Base-by-base conservation (phyloP, 129 eudicot species). In the Flaveria bidentis region DNA sequence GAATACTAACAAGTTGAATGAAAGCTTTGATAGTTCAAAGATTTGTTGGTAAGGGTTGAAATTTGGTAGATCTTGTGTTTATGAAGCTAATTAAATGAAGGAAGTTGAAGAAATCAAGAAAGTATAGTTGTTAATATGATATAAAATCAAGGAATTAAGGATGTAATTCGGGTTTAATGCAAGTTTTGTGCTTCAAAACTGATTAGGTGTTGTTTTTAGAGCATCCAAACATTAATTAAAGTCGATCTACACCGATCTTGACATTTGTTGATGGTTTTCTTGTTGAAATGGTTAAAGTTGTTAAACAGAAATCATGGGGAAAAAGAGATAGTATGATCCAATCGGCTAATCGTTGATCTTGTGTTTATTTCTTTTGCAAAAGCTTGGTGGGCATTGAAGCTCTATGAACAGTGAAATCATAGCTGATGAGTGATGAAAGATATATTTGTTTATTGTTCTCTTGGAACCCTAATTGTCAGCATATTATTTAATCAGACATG, bases 381-480 rank as follows among this genome's bases (percentile, higher is more conserved):
- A 72, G 25, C 69, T 71, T 73, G 75, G 39, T 82, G 41, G 78
- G 82, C 74, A 76, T 62, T 82, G 39, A 81, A 82, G 77, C 82
- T 76, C 20, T 10, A 44, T 63, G 73, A 17, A 61, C 10, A 62
- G 67, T 78, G 45, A 66, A 66, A 71, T 63, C 75, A 44, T 76
- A 53, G 67, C 45, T 51, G 77, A 72, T 61, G 52, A 62, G 41
- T 51, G 77, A 72, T 61, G 61, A 62, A 55, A 70, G 17, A 66
- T 64, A 22, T 72, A 47, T 63, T 23, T 64, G 14, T 58, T 67
- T 52, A 26, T 42, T 76, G 9, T 76, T 20, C 56, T 69, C 77
- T 58, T 44, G 85, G 85, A 82, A 76, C 82, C 82, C 78, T 71
- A 72, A 63, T 47, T 61, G 42, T 53, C 47, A 70, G 76, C 74